A percentile compares a stretch with the other conserved stretches of the same genome.
These are phyloP conservation scores for Penicillium atrosanguineum DNA, from an alignment of 495 filamentous ascomycete species.

Conservation along the genomic window DNA sequence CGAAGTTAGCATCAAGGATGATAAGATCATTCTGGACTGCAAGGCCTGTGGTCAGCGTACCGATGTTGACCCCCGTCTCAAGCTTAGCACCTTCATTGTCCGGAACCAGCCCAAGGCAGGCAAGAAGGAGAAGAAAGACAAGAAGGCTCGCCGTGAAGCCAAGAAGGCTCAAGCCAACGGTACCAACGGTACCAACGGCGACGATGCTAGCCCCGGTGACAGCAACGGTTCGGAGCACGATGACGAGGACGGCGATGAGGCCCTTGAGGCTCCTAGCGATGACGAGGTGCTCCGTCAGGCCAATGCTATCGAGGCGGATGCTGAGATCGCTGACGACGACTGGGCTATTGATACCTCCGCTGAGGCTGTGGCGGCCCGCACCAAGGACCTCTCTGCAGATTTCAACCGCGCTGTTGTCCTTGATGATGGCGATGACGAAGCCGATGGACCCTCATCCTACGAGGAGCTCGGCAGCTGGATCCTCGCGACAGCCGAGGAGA, in stretches of 20 bases:
- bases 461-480: constrained; percentile 95
- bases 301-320: constrained; percentile 63
- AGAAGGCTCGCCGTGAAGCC: constrained; percentile 75
- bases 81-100: constrained; percentile 95
- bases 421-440: constrained; percentile 80
- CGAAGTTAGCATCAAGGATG: constrained; percentile 90
- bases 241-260: constrained; percentile 66
- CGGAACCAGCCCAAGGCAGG: constrained; percentile 93
- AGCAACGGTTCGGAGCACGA: constrained; percentile 69
- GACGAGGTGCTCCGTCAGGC: constrained; percentile 89
- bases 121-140: constrained; percentile 91
- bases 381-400: constrained; percentile 83
- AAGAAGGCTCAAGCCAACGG: constrained; percentile 72
- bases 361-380: constrained; percentile 91
- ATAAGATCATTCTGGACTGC: constrained; percentile 87
- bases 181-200: constrained; percentile 62
- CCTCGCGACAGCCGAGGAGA: constrained; percentile 65
- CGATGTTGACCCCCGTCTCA: constrained; percentile 87
- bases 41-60: constrained; percentile 95
- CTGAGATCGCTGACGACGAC: constrained; percentile 75
- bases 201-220: constrained; percentile 64
- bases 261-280: constrained; percentile 77
- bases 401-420: constrained; percentile 86
- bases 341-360: constrained; percentile 96
- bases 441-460: constrained; percentile 78